Conservation (phyloP, 257 asterid species). For the Mitragyna speciosa region DNA sequence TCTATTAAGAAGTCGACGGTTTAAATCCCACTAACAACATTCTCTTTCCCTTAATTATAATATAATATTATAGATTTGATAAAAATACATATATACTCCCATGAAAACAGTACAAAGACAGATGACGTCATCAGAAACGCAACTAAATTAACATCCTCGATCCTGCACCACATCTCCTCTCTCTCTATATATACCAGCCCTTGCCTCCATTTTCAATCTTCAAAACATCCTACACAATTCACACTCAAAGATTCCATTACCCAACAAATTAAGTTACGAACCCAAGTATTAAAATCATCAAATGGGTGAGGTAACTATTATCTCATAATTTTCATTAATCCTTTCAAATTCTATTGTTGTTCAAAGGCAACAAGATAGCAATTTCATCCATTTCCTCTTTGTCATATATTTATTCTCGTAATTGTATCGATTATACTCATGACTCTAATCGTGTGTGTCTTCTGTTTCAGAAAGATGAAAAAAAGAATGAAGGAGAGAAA, state of each 20-base stretch:
- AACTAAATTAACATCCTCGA: background rate
- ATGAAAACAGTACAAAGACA: background rate
- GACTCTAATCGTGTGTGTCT: background rate
- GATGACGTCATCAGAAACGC: conserved; percentile 21
- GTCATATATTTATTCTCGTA: background rate
- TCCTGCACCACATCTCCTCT: background rate
- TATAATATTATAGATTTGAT: too few relatives aligned
- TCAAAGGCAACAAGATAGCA: background rate
- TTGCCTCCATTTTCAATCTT: conserved; percentile 59
- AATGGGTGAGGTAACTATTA: conserved; percentile 74
- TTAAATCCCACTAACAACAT: too few relatives aligned
- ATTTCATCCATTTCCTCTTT: background rate
- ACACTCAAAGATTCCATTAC: background rate
- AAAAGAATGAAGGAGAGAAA: conserved; percentile 26
- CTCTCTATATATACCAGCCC: conserved; percentile 45
- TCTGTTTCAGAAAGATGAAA: conserved; percentile 55
- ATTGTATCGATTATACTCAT: background rate
- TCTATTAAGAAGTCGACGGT: too few relatives aligned
- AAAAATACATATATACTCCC: too few relatives aligned
- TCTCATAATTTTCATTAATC: background rate
- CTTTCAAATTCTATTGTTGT: background rate
- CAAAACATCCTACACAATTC: conserved; percentile 34
- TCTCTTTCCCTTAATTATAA: too few relatives aligned
- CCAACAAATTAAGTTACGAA: background rate
- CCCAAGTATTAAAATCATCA: conserved; percentile 10